phyloP scores from a whole-genome alignment of 2,329 filamentous ascomycete genomes.

The Monilinia polystroma region DNA sequence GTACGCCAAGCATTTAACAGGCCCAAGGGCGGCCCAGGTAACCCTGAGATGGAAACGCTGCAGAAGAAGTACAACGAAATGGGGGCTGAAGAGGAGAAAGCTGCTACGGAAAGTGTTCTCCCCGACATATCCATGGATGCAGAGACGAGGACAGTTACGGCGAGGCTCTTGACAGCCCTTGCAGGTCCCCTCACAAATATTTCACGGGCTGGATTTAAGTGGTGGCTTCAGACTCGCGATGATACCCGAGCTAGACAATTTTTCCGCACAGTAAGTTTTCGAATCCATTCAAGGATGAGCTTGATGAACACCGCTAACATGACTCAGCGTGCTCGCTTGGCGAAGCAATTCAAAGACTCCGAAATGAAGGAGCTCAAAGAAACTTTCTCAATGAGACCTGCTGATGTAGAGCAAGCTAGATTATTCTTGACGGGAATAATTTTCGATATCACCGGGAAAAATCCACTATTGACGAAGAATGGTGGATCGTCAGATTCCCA shows the following conservation, averaged over 20 bases:
- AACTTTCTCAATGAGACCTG: conserved; percentile 51
- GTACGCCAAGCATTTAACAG: conserved; percentile 20
- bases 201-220: conserved; percentile 32
- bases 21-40: background rate
- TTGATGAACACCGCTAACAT: conserved; percentile 40
- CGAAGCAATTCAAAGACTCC: conserved; percentile 53
- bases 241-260: conserved; percentile 36
- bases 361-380: conserved; percentile 48
- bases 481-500: conserved; percentile 26
- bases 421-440: conserved; percentile 53
- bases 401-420: conserved; percentile 52
- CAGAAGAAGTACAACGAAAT: conserved; percentile 29
- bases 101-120: conserved; percentile 24
- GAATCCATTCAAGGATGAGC: background rate
- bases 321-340: conserved; percentile 51
- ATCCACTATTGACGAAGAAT: conserved; percentile 36
- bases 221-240: conserved; percentile 38
- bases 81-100: conserved; percentile 29
- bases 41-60: conserved; percentile 1
- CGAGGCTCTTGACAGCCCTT: conserved; percentile 28
- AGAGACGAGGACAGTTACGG: conserved; percentile 31
- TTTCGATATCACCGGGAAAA: conserved; percentile 46
- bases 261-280: conserved; percentile 39
- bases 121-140: conserved; percentile 38
- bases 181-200: conserved; percentile 33